phyloP scores from a whole-genome alignment of 225 moss, liverwort and hornwort species.

The Physcomitrium patens region DNA sequence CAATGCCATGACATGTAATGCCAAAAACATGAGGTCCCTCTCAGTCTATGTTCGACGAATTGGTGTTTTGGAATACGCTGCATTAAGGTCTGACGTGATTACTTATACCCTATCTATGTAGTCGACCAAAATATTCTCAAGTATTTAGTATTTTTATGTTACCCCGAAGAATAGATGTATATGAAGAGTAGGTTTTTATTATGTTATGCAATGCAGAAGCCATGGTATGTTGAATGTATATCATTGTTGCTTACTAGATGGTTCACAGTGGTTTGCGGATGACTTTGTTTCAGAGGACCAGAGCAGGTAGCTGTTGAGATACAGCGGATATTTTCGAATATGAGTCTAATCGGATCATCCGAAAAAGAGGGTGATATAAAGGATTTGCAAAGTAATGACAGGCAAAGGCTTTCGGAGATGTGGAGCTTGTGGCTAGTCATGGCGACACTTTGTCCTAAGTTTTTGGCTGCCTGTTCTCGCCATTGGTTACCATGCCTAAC shows the following conservation, averaged over 20 bases:
- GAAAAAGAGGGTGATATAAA: constrained; percentile 31
- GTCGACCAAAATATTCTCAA: constrained; percentile 12
- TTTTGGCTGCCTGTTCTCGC: constrained; percentile 70
- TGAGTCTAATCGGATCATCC: constrained; percentile 32
- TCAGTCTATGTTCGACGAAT: constrained; percentile 69
- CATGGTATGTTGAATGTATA: constrained; percentile 9
- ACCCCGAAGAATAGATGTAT: constrained; percentile 9
- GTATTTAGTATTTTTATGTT: constrained; percentile 5
- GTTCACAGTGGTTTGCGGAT: constrained; percentile 29
- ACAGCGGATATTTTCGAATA: constrained; percentile 50
- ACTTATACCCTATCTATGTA: background rate
- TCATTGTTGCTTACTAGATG: background rate
- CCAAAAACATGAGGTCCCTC: constrained; percentile 40
- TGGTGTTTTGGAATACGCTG: constrained; percentile 88
- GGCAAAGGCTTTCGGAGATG: constrained; percentile 34
- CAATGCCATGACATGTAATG: constrained; percentile 54
- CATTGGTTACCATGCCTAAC: constrained; percentile 75
- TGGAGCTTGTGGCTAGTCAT: constrained; percentile 73
- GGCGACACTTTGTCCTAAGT: constrained; percentile 73
- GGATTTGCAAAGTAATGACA: constrained; percentile 39
- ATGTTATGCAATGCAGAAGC: background rate
- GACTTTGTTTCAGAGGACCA: constrained; percentile 66
- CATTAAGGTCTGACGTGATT: constrained; percentile 68
- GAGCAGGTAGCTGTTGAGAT: constrained; percentile 71
- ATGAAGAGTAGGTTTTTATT: constrained; percentile 4